These are phyloP conservation scores for Dorcoceras hygrometricum DNA, from an alignment of 257 asterid species.

Conservation along the genomic window DNA sequence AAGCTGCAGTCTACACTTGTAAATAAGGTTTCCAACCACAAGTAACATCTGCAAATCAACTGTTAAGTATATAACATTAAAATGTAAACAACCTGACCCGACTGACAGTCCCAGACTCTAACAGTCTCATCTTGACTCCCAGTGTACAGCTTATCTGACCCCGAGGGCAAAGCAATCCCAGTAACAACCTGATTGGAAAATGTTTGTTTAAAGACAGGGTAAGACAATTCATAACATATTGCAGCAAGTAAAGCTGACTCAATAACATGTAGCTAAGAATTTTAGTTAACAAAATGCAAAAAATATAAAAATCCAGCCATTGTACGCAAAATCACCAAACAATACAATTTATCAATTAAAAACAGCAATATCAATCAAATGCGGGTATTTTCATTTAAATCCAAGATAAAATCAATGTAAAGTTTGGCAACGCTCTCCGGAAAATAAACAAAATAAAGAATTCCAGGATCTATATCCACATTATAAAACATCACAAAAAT, in stretches of 20 bases:
- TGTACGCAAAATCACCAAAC: conserved; percentile 3
- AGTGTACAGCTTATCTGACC: conserved; percentile 87
- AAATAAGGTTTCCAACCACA: not conserved
- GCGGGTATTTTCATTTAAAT: not conserved
- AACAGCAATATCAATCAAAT: conserved; percentile 9
- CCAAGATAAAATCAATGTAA: conserved; percentile 13
- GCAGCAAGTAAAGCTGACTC: not conserved
- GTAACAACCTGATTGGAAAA: conserved; percentile 66
- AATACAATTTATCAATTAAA: conserved; percentile 13
- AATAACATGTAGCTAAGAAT: not conserved
- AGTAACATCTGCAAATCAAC: conserved; percentile 11
- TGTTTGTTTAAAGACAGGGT: conserved; percentile 10
- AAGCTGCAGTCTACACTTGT: not conserved
- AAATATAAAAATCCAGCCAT: conserved; percentile 3
- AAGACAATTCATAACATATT: conserved; percentile 6
- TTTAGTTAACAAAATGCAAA: conserved; percentile 8
- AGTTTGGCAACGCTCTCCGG: not conserved
- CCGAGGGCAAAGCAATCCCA: conserved; percentile 83
- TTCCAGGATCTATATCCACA: not conserved
- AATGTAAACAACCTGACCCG: conserved; percentile 70
- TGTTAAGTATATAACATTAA: conserved; percentile 1
- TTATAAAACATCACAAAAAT: not conserved
- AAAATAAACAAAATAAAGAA: not conserved
- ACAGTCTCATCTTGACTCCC: conserved; percentile 92
- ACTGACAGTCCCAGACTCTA: conserved; percentile 96